These are phyloP conservation scores for Penicillium lividum DNA, from an alignment of 495 filamentous ascomycete species.

Conservation along the genomic window DNA sequence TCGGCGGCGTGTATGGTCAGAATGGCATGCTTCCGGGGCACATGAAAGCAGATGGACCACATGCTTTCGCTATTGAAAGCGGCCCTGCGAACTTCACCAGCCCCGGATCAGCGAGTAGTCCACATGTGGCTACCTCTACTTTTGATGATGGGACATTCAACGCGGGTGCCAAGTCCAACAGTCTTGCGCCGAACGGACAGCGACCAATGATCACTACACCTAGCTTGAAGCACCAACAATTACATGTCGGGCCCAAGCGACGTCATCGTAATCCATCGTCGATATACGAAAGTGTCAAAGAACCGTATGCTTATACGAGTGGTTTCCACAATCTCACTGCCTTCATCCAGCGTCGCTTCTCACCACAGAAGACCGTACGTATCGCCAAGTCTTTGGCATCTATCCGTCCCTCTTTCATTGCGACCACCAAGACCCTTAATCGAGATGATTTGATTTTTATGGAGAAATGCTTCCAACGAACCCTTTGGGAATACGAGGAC, in stretches of 20 bases:
- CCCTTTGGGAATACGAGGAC: constrained; percentile 87
- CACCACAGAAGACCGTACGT: constrained; percentile 63
- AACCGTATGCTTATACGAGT: constrained; percentile 85
- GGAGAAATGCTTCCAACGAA: constrained; percentile 95
- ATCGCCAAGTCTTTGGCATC: constrained; percentile 86
- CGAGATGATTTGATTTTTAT: constrained; percentile 90
- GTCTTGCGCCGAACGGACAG: constrained; percentile 36
- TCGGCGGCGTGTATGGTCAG: constrained; percentile 44
- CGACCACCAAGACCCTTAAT: constrained; percentile 79
- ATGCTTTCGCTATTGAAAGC: constrained; percentile 73
- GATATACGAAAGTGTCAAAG: constrained; percentile 85
- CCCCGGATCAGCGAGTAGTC: constrained; percentile 54
- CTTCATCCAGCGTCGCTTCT: constrained; percentile 77
- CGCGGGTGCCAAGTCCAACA: constrained; percentile 35
- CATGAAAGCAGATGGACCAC: constrained; percentile 55
- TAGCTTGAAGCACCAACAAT: constrained; percentile 49
- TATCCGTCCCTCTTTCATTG: constrained; percentile 90
- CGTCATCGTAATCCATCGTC: constrained; percentile 72
- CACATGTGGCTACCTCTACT: constrained; percentile 41
- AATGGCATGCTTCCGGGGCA: constrained; percentile 43
- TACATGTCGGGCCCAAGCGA: constrained; percentile 49
- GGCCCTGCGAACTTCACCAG: constrained; percentile 63
- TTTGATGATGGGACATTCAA: constrained; percentile 41
- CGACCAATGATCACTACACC: constrained; percentile 44
- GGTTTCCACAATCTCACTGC: constrained; percentile 87